Evolutionary conservation across 2,329 filamentous ascomycete genomes (phyloP).

Genomic region (Xylariales sp.): DNA sequence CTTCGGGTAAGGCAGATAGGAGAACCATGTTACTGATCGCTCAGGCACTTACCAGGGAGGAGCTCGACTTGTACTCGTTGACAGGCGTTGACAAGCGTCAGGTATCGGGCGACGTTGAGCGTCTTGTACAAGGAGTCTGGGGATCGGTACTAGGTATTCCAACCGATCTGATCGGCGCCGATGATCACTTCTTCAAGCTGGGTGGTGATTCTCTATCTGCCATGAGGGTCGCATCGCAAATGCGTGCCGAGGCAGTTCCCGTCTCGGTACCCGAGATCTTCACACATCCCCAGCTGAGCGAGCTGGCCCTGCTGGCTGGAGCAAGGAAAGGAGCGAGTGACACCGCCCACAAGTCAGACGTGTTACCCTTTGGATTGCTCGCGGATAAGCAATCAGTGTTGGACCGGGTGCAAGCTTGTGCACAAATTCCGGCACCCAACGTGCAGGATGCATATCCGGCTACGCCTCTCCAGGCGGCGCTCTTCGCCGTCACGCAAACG

Average conservation of each 20-base stretch:
- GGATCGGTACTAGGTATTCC: constrained; percentile 10
- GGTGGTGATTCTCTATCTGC: constrained; percentile 13
- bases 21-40: constrained; percentile 2
- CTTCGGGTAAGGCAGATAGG: constrained; percentile 4
- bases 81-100: background rate
- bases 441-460: constrained; percentile 3
- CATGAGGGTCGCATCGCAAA: constrained; percentile 21
- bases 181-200: constrained; percentile 9
- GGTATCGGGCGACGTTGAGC: background rate
- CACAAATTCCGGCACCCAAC: background rate
- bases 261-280: constrained; percentile 11
- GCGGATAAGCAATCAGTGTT: background rate
- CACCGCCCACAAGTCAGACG: background rate
- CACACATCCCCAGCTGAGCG: constrained; percentile 3
- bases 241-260: constrained; percentile 4
- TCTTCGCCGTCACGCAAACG: constrained; percentile 21
- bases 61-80: constrained; percentile 3
- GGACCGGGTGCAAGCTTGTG: background rate
- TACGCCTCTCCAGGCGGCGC: constrained; percentile 22
- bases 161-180: constrained; percentile 1
- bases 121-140: background rate
- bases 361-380: background rate
- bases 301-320: background rate
- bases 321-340: background rate
- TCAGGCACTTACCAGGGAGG: background rate